Evolutionary conservation across 192 early-diverging fungal species (phyloP).

Genomic region (Blastocladiella britannica): DNA sequence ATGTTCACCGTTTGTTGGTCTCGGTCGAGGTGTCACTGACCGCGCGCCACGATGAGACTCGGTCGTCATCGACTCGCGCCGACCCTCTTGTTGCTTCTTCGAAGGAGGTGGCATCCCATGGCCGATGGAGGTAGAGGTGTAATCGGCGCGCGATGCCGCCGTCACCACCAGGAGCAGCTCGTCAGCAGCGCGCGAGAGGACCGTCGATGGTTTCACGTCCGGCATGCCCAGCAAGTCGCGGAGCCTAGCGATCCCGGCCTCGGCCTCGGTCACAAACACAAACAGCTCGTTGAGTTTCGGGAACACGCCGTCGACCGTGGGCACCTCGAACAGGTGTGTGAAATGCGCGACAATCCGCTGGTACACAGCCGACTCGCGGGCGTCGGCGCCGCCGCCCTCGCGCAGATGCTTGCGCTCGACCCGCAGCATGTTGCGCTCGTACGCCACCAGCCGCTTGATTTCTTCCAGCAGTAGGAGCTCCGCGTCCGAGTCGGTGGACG

Average conservation of each 20-base stretch:
- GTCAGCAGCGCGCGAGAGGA: background rate
- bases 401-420: background rate
- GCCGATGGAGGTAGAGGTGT: too few species aligned
- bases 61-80: too few species aligned
- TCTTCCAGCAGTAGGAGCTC: background rate
- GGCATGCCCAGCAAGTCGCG: background rate
- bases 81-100: too few species aligned
- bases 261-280: slow-evolving; percentile 14
- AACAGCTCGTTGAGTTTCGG: slow-evolving; percentile 20
- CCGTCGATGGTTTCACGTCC: background rate
- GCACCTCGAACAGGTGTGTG: slow-evolving; percentile 20
- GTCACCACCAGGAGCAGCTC: background rate
- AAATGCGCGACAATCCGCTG: slow-evolving; percentile 10
- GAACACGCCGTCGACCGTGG: slow-evolving; percentile 7
- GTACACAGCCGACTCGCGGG: background rate
- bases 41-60: too few species aligned
- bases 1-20: too few species aligned
- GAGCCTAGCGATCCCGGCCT: slow-evolving; percentile 6
- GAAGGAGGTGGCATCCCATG: too few species aligned
- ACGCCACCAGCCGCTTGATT: background rate
- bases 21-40: too few species aligned
- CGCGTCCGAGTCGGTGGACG: background rate
- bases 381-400: background rate
- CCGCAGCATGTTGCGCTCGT: background rate
- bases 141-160: background rate